Evolutionary conservation across 202 grass and related monocot genomes (phyloP).

Genomic region (Carex arenaria): DNA sequence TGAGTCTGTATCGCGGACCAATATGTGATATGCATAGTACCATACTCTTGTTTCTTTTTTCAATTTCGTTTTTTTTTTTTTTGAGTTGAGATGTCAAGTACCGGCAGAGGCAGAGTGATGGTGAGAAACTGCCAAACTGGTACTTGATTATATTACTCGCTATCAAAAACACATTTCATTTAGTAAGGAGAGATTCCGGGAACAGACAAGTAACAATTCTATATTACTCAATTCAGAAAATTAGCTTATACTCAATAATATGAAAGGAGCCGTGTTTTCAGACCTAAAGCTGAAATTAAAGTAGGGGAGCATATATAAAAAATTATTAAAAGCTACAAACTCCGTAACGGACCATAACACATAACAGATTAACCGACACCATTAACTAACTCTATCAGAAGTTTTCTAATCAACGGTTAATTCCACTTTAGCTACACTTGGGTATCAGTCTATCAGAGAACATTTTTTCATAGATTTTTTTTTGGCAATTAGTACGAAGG

Average conservation of each 20-base stretch:
- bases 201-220: neutral
- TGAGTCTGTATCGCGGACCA: too few species aligned
- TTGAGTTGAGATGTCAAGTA: constrained; percentile 7
- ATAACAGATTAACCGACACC: neutral
- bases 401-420: neutral
- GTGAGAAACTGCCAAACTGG: neutral
- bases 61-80: neutral
- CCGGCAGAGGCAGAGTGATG: neutral
- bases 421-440: neutral
- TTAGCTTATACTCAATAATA: neutral
- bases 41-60: neutral
- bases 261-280: neutral
- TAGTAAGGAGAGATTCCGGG: too few species aligned
- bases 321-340: too few species aligned
- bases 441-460: neutral
- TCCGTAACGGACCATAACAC: too few species aligned
- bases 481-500: too few species aligned
- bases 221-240: too few species aligned
- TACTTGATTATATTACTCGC: neutral
- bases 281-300: neutral
- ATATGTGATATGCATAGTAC: too few species aligned
- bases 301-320: neutral
- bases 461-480: neutral
- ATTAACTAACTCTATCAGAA: neutral
- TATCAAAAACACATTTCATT: too few species aligned